Evolutionary conservation across 495 filamentous ascomycete species (phyloP).

Genomic region (Cercophora sp.): DNA sequence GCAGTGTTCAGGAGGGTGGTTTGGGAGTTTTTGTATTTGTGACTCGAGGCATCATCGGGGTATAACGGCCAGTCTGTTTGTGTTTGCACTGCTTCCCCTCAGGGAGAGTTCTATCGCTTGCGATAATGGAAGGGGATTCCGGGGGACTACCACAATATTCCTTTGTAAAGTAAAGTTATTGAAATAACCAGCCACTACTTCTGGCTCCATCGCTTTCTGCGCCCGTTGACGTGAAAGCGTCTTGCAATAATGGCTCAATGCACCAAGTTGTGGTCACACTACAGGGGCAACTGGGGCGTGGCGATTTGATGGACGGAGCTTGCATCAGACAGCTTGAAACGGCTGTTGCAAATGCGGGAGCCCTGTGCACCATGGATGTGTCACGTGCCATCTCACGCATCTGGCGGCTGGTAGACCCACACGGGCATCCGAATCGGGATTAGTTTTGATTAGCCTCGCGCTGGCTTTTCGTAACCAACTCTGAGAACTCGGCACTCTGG

Average conservation of each 20-base stretch:
- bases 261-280: too few species aligned
- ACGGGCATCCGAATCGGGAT: conserved; percentile 7
- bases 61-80: background rate
- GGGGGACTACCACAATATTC: conserved; percentile 3
- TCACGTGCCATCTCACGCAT: conserved; percentile 12
- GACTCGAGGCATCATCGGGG: conserved; percentile 3
- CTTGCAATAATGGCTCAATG: too few species aligned
- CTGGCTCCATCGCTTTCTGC: background rate
- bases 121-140: background rate
- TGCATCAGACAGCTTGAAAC: conserved; percentile 4
- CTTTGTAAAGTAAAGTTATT: conserved; percentile 18
- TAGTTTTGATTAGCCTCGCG: conserved; percentile 22
- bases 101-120: background rate
- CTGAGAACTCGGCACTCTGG: conserved; percentile 14
- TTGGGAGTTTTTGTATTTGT: too few species aligned
- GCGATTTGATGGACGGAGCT: too few species aligned
- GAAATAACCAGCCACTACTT: background rate
- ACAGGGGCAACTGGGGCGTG: too few species aligned
- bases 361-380: background rate
- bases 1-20: too few species aligned
- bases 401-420: conserved; percentile 12
- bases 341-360: background rate
- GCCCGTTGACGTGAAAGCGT: too few species aligned
- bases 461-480: conserved; percentile 29
- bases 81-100: conserved; percentile 1